Evolutionary conservation across 257 asterid species (phyloP).

Genomic region (Solanum chilense): DNA sequence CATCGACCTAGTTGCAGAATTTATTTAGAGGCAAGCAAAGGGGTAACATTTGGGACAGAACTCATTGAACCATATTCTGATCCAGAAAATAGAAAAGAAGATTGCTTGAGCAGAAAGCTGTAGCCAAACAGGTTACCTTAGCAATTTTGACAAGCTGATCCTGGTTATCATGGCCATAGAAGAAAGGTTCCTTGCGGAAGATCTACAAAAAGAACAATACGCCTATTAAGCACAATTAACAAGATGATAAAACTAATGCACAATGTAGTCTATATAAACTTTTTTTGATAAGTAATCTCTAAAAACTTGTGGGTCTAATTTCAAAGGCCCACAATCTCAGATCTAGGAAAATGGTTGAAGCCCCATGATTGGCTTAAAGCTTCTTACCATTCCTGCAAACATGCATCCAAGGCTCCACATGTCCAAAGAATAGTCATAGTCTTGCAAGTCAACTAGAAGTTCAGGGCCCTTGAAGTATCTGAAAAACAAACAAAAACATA

Average conservation of each 20-base stretch:
- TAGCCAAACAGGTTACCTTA: neutral
- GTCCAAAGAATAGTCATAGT: conserved; percentile 19
- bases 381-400: conserved; percentile 22
- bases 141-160: conserved; percentile 10
- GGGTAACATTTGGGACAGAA: neutral
- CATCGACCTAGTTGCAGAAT: neutral
- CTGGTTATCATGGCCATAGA: conserved; percentile 11
- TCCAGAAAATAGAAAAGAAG: neutral
- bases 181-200: conserved; percentile 12
- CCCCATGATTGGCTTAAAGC: neutral
- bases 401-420: conserved; percentile 25
- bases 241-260: neutral
- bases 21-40: neutral
- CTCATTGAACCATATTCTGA: neutral
- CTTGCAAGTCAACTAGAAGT: conserved; percentile 21
- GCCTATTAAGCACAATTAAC: neutral
- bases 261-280: neutral
- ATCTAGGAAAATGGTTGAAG: neutral
- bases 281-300: neutral
- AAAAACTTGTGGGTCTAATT: neutral
- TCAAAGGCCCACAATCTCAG: neutral
- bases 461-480: conserved; percentile 23
- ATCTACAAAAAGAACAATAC: neutral
- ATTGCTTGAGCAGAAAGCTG: neutral
- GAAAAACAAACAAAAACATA: neutral